These are phyloP conservation scores for Trichoderma pleuroti DNA, from an alignment of 2,329 filamentous ascomycete species.

Conservation along the genomic window DNA sequence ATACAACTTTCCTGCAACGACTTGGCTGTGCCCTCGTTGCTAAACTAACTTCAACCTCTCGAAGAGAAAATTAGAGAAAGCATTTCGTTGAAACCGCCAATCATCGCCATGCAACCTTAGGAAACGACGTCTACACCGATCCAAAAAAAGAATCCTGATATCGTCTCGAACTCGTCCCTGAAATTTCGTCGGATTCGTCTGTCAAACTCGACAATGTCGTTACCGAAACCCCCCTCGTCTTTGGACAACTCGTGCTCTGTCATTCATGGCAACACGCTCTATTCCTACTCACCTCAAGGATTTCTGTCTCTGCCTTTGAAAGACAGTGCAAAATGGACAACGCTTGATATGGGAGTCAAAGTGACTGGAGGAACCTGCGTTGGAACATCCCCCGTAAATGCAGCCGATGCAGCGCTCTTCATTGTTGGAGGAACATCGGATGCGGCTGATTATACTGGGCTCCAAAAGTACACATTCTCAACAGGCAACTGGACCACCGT, in stretches of 20 bases:
- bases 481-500: slow-evolving; percentile 53
- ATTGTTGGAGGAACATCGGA: slow-evolving; percentile 70
- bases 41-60: not conserved
- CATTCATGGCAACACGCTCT: slow-evolving; percentile 77
- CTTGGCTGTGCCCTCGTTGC: slow-evolving; percentile 12
- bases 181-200: not conserved
- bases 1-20: not conserved
- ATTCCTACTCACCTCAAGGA: slow-evolving; percentile 71
- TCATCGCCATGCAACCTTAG: slow-evolving; percentile 25
- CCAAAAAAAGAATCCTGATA: not conserved
- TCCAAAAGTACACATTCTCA: slow-evolving; percentile 64
- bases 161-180: not conserved
- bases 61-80: not conserved
- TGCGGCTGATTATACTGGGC: slow-evolving; percentile 60
- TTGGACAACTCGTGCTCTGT: slow-evolving; percentile 78
- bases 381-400: slow-evolving; percentile 59
- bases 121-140: not conserved
- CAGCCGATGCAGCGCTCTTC: slow-evolving; percentile 63
- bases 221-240: slow-evolving; percentile 65
- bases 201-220: slow-evolving; percentile 53
- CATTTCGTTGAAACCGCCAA: not conserved
- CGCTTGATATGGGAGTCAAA: slow-evolving; percentile 60
- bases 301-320: slow-evolving; percentile 72
- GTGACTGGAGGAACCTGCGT: slow-evolving; percentile 78
- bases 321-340: slow-evolving; percentile 68